Conservation (phyloP, 192 early-diverging fungal species). For the Backusella mclennaniae region DNA sequence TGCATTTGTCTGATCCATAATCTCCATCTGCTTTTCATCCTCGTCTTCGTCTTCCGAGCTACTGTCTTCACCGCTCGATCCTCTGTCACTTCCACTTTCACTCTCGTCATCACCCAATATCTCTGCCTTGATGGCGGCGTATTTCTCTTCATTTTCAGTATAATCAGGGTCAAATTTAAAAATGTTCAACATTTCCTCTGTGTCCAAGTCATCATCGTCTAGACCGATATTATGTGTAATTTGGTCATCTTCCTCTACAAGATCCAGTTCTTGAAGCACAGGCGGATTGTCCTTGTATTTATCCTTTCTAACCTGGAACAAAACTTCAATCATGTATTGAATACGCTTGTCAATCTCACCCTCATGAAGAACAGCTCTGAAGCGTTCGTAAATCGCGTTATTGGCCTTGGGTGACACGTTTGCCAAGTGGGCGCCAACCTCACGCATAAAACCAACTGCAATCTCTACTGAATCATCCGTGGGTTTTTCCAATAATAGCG, state of each 20-base stretch:
- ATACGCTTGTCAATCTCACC: conserved; percentile 91
- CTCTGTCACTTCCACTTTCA: conserved; percentile 45
- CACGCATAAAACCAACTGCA: conserved; percentile 91
- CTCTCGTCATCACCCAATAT: conserved; percentile 79
- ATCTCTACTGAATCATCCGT: conserved; percentile 97
- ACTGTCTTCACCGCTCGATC: conserved; percentile 37
- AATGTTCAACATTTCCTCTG: conserved; percentile 79
- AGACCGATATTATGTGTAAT: conserved; percentile 84
- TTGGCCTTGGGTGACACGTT: conserved; percentile 73
- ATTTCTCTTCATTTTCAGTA: conserved; percentile 80
- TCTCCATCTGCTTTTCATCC: conserved; percentile 55
- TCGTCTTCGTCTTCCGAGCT: conserved; percentile 51
- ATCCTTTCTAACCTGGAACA: conserved; percentile 93
- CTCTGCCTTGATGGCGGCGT: conserved; percentile 75
- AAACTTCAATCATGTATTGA: conserved; percentile 97
- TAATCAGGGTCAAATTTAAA: conserved; percentile 84
- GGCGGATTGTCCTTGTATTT: conserved; percentile 90
- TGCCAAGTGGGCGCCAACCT: conserved; percentile 81
- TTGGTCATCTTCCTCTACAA: conserved; percentile 95
- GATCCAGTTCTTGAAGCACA: conserved; percentile 74
- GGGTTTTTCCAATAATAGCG: conserved; percentile 76
- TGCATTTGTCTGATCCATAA: conserved; percentile 89
- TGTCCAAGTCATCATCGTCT: conserved; percentile 82
- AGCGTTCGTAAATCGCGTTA: conserved; percentile 88
- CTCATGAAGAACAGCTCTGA: conserved; percentile 91